Evolutionary conservation across 495 filamentous ascomycete genomes (phyloP).

Genomic region (Daldinia vernicosa): DNA sequence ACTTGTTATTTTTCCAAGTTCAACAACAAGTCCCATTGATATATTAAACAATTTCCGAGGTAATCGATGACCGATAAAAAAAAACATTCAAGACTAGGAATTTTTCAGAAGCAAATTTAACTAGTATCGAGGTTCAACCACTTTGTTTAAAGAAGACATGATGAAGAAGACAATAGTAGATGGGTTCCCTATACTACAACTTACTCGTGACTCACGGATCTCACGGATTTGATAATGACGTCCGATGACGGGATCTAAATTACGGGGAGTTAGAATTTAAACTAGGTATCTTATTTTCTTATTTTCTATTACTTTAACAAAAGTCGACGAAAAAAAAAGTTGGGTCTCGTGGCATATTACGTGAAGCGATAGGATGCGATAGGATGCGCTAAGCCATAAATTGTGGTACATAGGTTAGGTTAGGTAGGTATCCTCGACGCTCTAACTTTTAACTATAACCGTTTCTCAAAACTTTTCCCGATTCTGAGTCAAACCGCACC

Average conservation of each 20-base stretch:
- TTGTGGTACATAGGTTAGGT: conserved; percentile 23
- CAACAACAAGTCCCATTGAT: too few species aligned
- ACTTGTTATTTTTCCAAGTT: too few species aligned
- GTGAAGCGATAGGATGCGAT: conserved; percentile 32
- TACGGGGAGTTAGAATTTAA: conserved; percentile 2
- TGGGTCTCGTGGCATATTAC: conserved; percentile 29
- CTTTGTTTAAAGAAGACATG: not conserved
- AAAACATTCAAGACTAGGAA: too few species aligned
- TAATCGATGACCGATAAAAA: too few species aligned
- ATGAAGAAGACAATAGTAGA: not conserved
- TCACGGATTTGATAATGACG: conserved; percentile 5
- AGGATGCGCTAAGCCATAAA: conserved; percentile 30
- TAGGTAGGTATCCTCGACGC: not conserved
- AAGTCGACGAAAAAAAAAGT: conserved; percentile 20
- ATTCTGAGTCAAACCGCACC: conserved; percentile 31
- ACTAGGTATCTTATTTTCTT: too few species aligned
- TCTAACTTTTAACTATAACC: not conserved
- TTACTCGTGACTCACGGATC: conserved; percentile 23
- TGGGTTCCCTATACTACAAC: not conserved
- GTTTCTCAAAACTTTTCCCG: conserved; percentile 32
- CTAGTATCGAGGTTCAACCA: too few species aligned
- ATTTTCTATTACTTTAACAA: not conserved
- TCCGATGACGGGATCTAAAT: conserved; percentile 39
- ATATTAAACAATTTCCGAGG: too few species aligned
- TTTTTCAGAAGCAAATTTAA: too few species aligned